Evolutionary conservation across 2,329 filamentous ascomycete genomes (phyloP), one percentile per base, ranked within the genome.

Genomic region (Arthroderma sp.): DNA sequence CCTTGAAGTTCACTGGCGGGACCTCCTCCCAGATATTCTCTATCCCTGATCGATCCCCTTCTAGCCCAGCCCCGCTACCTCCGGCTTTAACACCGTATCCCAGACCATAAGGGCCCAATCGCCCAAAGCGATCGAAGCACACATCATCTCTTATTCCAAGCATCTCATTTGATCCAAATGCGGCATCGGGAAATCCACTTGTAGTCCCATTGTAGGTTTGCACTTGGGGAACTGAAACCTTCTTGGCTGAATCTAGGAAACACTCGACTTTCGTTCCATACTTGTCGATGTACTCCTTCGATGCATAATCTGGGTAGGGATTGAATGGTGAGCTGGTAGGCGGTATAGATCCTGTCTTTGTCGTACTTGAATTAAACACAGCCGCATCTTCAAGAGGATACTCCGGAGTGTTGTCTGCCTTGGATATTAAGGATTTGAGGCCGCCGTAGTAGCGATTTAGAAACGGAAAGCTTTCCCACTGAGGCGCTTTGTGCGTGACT

Each of bases 121-220:
- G 77, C 3, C 89, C 89, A 59, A 85, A 94, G 1, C 91, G 76
- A 53, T 98, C 91, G 58, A 94, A 95, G 66, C 91, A 98, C 39
- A 95, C 77, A 55, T 94, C 82, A 52, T 93, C 78, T 11, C 83
- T 77, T 32, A 96, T 68, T 0, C 80, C 81, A 8, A 96, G 65
- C 36, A 89, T 62, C 6, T 87, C 78, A 55, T 94, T 88, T 0
- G 86, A 94, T n/a, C 91, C 91, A 57, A 89, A 75, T 2, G 85
- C 77, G 47, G 86, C 77, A 40, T 91, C 78, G 0, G 91, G 91
- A 60, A 94, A 93, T 1, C 88, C 89, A 47, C 76, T 73, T 0
- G 87, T 83, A 2, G 91, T 75, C 3, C 89, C 89, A 7, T 81
- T 70, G 53, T 84, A 88, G 52, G 81, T 82, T 15, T 79, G 78